Base-by-base conservation (phyloP, 352 stramenopile species). In the Aphanomyces astaci region DNA sequence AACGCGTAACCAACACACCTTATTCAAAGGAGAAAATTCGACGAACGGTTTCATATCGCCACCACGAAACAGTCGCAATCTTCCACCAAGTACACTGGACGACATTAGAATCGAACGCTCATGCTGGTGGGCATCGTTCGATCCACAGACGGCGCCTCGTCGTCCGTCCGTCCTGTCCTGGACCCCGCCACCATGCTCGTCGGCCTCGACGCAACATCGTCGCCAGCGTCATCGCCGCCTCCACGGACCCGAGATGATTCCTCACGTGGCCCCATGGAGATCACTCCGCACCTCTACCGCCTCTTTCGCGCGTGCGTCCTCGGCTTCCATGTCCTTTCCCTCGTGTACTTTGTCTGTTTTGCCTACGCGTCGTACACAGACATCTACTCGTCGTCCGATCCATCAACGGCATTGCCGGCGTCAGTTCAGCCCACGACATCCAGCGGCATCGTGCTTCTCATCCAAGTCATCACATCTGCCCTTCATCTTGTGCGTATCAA, bases 291-390 rank as follows among this genome's bases (percentile, higher is more conserved):
- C 27, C n/a, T 15, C 10, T 55, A 55, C 27, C 48, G 48, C 48
- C 11, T 55, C 48, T 0, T 30, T 25, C 48, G n/a, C 48, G 27
- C n/a, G 10, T 55, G 48, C n/a, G 2, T 30, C n/a, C 10, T 55
- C 27, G n/a, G 11, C 13, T 7, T 55, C 48, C 48, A 55, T n/a
- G 48, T 55, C n/a, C 48, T 55, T 30, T 55, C n/a, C 27, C 48
- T 55, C 48, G 48, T 55, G n/a, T 55, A 55, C 48, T 55, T 25
- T 30, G 48, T 30, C n/a, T 55, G 48, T 55, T 10, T 55, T 55
- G 48, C 27, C 10, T 25, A 55, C 48, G 48, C 1, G 48, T 31
- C 48, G 27, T 31, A 25, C 27, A 24, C 48, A 31, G 11, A 55
- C 27, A n/a, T 15, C 36, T 15, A 15, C 36, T 55, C 40, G 40